Percentiles rank a stretch among this genome's conserved stretches.
These are phyloP conservation scores for Lachnum nothofagi DNA, from an alignment of 2,329 filamentous ascomycete species.

Conservation along the genomic window DNA sequence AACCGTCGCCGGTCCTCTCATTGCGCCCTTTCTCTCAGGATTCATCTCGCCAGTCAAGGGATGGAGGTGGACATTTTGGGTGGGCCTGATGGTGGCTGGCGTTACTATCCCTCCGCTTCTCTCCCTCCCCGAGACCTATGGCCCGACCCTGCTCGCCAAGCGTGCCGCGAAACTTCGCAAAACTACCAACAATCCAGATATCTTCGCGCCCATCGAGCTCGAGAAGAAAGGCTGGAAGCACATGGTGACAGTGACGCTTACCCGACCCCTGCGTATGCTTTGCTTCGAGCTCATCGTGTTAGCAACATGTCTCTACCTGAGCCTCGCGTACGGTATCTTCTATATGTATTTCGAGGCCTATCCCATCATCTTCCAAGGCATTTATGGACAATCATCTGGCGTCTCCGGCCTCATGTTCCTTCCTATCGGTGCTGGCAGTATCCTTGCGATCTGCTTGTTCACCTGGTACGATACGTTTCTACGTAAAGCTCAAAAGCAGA, in stretches of 20 bases:
- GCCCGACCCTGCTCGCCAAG: slow-evolving; percentile 53
- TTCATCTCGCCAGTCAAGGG: slow-evolving; percentile 51
- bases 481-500: slow-evolving; percentile 44
- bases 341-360: slow-evolving; percentile 63
- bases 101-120: slow-evolving; percentile 53
- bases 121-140: slow-evolving; percentile 61
- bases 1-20: slow-evolving; percentile 58
- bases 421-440: slow-evolving; percentile 46
- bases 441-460: slow-evolving; percentile 47
- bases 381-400: slow-evolving; percentile 56
- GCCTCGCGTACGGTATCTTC: slow-evolving; percentile 58
- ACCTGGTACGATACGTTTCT: slow-evolving; percentile 47
- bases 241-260: slow-evolving; percentile 52
- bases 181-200: slow-evolving; percentile 48
- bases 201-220: slow-evolving; percentile 61
- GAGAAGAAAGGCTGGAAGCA: slow-evolving; percentile 48
- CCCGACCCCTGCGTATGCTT: slow-evolving; percentile 56
- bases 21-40: slow-evolving; percentile 57
- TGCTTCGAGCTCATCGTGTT: slow-evolving; percentile 58
- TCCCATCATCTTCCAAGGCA: slow-evolving; percentile 55
- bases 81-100: slow-evolving; percentile 59
- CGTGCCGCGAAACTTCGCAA: slow-evolving; percentile 55
- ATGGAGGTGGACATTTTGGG: slow-evolving; percentile 62
- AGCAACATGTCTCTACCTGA: slow-evolving; percentile 57
- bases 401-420: slow-evolving; percentile 57